These are phyloP conservation scores for Peniophora sp. DNA, from an alignment of 1,284 basidiomycete species.

Conservation along the genomic window DNA sequence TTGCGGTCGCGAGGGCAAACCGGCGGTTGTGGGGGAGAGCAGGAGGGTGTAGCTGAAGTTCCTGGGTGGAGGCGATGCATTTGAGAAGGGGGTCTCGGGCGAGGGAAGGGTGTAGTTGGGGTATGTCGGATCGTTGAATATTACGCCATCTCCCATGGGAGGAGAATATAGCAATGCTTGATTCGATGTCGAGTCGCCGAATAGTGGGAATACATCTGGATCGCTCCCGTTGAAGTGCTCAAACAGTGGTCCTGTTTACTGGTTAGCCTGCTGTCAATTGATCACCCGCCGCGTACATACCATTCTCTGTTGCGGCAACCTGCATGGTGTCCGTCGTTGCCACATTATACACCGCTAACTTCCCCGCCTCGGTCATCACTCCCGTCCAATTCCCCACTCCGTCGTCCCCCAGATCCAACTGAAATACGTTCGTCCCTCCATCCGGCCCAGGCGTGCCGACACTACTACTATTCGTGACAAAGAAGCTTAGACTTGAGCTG, in stretches of 20 bases:
- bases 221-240: conserved; percentile 21
- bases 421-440: conserved; percentile 37
- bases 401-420: conserved; percentile 36
- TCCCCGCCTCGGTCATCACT: conserved; percentile 28
- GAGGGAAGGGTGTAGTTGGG: conserved; percentile 77
- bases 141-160: conserved; percentile 23
- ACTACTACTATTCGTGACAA: conserved; percentile 45
- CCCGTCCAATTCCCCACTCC: conserved; percentile 57
- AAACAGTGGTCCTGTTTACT: conserved; percentile 35
- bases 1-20: conserved; percentile 36
- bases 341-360: conserved; percentile 39
- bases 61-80: conserved; percentile 25
- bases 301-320: conserved; percentile 45
- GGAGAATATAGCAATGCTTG: conserved; percentile 75
- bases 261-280: neutral
- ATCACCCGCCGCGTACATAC: conserved; percentile 25
- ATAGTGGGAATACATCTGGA: conserved; percentile 35
- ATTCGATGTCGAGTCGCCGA: conserved; percentile 74
- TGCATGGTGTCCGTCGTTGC: conserved; percentile 38
- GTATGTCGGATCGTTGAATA: conserved; percentile 40
- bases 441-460: conserved; percentile 29
- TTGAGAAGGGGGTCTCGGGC: conserved; percentile 43
- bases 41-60: conserved; percentile 43
- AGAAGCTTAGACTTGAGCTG: conserved; percentile 36
- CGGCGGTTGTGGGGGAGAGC: conserved; percentile 36